Conservation (phyloP, 495 filamentous ascomycete genomes). For the Tetracladium setigerum region DNA sequence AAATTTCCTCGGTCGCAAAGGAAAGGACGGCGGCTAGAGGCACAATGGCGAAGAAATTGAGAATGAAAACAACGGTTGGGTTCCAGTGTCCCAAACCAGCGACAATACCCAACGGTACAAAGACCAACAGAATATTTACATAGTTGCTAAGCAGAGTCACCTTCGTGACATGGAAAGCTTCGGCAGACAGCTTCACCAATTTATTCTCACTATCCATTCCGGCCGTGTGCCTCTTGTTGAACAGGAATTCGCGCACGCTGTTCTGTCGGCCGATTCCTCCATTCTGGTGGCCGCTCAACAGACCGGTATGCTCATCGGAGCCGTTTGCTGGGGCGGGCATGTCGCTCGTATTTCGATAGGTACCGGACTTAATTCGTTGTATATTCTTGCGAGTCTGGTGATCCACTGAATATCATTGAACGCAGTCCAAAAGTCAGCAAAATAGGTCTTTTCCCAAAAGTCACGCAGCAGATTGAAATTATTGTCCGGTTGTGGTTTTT, state of each 20-base stretch:
- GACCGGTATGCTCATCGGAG: constrained; percentile 6
- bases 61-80: constrained; percentile 67
- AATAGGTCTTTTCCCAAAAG: constrained; percentile 3
- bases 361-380: constrained; percentile 3
- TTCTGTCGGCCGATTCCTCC: constrained; percentile 2
- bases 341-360: background rate
- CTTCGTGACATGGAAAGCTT: constrained; percentile 41
- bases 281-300: constrained; percentile 12
- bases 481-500: no score
- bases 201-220: constrained; percentile 38
- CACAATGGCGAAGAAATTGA: constrained; percentile 96
- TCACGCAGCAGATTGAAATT: no score
- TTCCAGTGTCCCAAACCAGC: constrained; percentile 66
- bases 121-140: constrained; percentile 83
- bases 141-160: constrained; percentile 55
- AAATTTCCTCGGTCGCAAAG: constrained; percentile 92
- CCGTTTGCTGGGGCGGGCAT: constrained; percentile 5
- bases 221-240: constrained; percentile 35
- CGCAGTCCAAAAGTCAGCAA: constrained; percentile 10
- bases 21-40: constrained; percentile 87
- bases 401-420: constrained; percentile 15
- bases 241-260: constrained; percentile 26
- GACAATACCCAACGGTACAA: constrained; percentile 84
- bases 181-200: constrained; percentile 51
- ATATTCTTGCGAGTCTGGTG: constrained; percentile 12